Evolutionary conservation across 2,329 filamentous ascomycete genomes (phyloP).

Genomic region (Polytolypa hystricis): DNA sequence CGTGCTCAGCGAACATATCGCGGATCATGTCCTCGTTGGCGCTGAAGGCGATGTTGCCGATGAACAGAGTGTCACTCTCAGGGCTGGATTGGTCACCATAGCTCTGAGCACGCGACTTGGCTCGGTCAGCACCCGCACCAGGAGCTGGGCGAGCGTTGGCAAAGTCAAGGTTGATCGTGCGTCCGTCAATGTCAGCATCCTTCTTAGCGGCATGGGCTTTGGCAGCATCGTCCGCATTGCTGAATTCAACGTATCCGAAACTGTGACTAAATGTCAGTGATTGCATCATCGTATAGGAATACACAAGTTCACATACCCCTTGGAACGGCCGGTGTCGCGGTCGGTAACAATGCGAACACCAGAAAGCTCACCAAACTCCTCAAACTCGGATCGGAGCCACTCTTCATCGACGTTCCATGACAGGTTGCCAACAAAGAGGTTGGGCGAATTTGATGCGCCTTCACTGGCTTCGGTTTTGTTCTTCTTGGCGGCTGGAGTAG

Average conservation of each 20-base stretch:
- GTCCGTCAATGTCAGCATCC: slow-evolving; percentile 61
- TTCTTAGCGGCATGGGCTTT: slow-evolving; percentile 67
- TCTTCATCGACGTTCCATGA: slow-evolving; percentile 87
- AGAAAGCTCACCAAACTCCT: slow-evolving; percentile 61
- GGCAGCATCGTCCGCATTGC: slow-evolving; percentile 53
- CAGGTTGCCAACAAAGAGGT: slow-evolving; percentile 81
- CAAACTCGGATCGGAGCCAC: slow-evolving; percentile 68
- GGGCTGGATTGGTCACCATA: slow-evolving; percentile 73
- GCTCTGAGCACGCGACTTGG: slow-evolving; percentile 37
- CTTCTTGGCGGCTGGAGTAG: slow-evolving; percentile 42
- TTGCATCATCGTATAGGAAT: neutral
- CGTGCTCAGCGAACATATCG: slow-evolving; percentile 61
- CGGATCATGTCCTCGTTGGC: slow-evolving; percentile 64
- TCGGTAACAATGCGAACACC: slow-evolving; percentile 75
- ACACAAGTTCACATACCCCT: slow-evolving; percentile 44
- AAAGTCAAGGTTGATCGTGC: slow-evolving; percentile 67
- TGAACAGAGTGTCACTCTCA: slow-evolving; percentile 76
- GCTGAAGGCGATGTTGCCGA: slow-evolving; percentile 83
- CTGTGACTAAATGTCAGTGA: slow-evolving; percentile 27
- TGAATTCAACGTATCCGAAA: slow-evolving; percentile 89
- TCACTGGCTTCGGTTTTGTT: slow-evolving; percentile 45
- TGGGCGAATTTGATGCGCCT: slow-evolving; percentile 39
- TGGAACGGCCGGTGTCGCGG: slow-evolving; percentile 68
- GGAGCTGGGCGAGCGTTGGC: slow-evolving; percentile 54
- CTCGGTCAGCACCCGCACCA: slow-evolving; percentile 52